Evolutionary conservation across 768 basidiomycete genomes (phyloP).

Genomic region (Tylopilus cervinicoccineus): DNA sequence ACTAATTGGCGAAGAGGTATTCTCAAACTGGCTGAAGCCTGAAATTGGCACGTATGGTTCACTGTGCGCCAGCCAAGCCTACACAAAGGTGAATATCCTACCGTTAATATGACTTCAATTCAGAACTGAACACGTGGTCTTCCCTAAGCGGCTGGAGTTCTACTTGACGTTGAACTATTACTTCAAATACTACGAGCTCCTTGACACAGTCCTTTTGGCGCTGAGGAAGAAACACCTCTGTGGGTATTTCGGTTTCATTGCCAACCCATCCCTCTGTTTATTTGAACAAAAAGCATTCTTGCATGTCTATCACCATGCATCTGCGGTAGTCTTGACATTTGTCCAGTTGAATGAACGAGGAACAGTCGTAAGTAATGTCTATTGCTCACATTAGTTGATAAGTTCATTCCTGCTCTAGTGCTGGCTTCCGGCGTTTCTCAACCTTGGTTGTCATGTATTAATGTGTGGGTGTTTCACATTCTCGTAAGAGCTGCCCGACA

Average conservation of each 20-base stretch:
- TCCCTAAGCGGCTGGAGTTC: constrained; percentile 45
- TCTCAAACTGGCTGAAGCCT: too few species aligned
- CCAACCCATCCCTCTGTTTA: constrained; percentile 1
- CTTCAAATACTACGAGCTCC: constrained; percentile 87
- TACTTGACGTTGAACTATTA: constrained; percentile 98
- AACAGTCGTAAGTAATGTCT: constrained; percentile 62
- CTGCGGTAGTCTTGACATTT: constrained; percentile 89
- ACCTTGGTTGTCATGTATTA: constrained; percentile 86
- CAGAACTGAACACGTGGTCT: too few species aligned
- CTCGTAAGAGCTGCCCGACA: not conserved
- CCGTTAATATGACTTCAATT: too few species aligned
- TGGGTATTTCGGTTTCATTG: constrained; percentile 34
- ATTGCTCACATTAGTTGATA: not conserved
- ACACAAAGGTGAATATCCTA: too few species aligned
- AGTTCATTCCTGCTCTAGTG: constrained; percentile 46
- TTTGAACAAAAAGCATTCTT: constrained; percentile 63
- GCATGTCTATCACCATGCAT: constrained; percentile 97
- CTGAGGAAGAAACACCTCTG: constrained; percentile 96
- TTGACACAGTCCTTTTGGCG: constrained; percentile 93
- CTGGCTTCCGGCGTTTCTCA: constrained; percentile 87
- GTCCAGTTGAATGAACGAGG: constrained; percentile 89
- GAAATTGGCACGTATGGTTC: too few species aligned
- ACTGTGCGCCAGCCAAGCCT: too few species aligned
- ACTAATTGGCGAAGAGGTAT: too few species aligned
- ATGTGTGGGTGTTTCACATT: constrained; percentile 68